A percentile compares a stretch with the other conserved stretches of the same genome.
phyloP scores from a whole-genome alignment of 108 stramenopile species.

The Pseudonitzschia pungens region DNA sequence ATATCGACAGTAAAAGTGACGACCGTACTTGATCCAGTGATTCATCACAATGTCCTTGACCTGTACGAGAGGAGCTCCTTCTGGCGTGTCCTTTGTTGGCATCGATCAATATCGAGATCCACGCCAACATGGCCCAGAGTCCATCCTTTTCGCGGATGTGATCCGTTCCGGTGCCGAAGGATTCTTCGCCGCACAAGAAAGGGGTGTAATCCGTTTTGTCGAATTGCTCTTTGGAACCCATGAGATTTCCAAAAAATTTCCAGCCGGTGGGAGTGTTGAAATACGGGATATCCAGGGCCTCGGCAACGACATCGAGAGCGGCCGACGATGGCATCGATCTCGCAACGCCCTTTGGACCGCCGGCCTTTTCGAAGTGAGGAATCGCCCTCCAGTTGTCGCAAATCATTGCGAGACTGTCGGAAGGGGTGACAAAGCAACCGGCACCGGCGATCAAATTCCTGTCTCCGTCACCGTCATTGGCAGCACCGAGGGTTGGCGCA shows the following conservation, averaged over 20 bases:
- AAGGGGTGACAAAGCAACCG: slow-evolving; percentile 98
- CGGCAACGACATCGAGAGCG: slow-evolving; percentile 95
- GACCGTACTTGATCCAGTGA: slow-evolving; percentile 95
- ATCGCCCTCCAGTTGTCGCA: slow-evolving; percentile 95
- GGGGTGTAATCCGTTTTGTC: slow-evolving; percentile 88
- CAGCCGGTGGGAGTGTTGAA: slow-evolving; percentile 99
- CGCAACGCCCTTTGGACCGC: slow-evolving; percentile 94
- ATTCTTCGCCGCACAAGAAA: slow-evolving; percentile 99
- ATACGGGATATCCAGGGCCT: slow-evolving; percentile 74
- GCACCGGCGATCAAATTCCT: slow-evolving; percentile 98
- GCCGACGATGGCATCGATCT: slow-evolving; percentile 98
- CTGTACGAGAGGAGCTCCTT: slow-evolving; percentile 61
- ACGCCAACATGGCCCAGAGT: slow-evolving; percentile 98
- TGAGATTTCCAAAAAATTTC: slow-evolving; percentile 99
- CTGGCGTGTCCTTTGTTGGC: slow-evolving; percentile 74
- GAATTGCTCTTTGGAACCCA: slow-evolving; percentile 94
- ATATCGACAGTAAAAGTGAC: slow-evolving; percentile 98
- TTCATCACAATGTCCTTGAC: slow-evolving; percentile 89
- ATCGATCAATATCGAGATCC: slow-evolving; percentile 95
- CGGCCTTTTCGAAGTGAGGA: slow-evolving; percentile 89
- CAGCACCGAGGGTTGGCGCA: slow-evolving; percentile 90
- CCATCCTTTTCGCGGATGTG: slow-evolving; percentile 99
- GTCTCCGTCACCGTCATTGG: slow-evolving; percentile 99
- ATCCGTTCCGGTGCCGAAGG: slow-evolving; percentile 98
- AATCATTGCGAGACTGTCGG: slow-evolving; percentile 96